Conservation (phyloP, 192 early-diverging fungal species). For the Entomortierella chlamydospora region DNA sequence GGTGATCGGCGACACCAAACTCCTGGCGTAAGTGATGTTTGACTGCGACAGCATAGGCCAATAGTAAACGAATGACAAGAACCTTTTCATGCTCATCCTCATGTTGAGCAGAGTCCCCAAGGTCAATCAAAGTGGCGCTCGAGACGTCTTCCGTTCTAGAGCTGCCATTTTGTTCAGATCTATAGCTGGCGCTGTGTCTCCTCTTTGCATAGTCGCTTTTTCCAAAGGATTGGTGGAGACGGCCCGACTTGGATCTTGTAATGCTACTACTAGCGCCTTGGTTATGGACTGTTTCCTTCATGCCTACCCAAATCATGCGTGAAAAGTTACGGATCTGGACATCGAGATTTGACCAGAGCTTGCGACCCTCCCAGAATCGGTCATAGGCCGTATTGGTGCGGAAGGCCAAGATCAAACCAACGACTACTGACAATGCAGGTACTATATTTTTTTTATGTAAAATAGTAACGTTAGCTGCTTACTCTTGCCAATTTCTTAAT, state of each 20-base stretch:
- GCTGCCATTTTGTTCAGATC: too few relatives aligned
- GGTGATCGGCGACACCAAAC: conserved; percentile 65
- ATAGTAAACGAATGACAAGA: conserved; percentile 59
- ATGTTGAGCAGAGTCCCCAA: not conserved
- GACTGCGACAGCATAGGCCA: conserved; percentile 67
- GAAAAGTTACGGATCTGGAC: conserved; percentile 74
- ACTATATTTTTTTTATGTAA: conserved; percentile 3
- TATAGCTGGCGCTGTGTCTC: too few relatives aligned
- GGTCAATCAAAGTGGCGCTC: conserved; percentile 24
- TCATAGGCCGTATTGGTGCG: conserved; percentile 84
- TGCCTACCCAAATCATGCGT: conserved; percentile 72
- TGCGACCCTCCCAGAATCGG: conserved; percentile 88
- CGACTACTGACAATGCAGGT: conserved; percentile 59
- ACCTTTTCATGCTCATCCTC: conserved; percentile 66
- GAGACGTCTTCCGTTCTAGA: conserved; percentile 15
- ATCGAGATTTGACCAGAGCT: conserved; percentile 79
- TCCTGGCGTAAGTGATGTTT: conserved; percentile 75
- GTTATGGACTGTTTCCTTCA: conserved; percentile 36
- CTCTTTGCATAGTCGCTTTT: conserved; percentile 4
- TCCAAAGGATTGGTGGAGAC: conserved; percentile 29
- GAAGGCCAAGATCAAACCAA: conserved; percentile 83
- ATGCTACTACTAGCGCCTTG: too few relatives aligned
- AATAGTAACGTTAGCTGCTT: not conserved
- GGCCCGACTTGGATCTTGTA: not conserved
- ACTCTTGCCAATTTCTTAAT: not conserved